Evolutionary conservation across 371 early-diverging fungal species (phyloP).

Genomic region (Zychaea mexicana): DNA sequence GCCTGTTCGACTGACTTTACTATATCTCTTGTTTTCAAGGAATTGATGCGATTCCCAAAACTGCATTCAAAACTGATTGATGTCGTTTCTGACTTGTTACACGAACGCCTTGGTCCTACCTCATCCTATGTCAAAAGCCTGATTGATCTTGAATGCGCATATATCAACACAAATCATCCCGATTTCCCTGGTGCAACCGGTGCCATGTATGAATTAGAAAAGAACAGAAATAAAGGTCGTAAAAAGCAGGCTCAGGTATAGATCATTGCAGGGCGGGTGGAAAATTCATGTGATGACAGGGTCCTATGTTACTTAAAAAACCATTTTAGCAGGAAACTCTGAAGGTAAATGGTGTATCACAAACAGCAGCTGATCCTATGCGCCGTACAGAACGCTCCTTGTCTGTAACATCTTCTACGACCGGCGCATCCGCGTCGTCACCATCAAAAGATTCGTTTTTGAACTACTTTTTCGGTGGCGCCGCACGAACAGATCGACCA

Average conservation of each 20-base stretch:
- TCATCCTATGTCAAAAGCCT: slow-evolving; percentile 77
- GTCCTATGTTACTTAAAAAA: too few relatives aligned
- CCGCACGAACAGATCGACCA: slow-evolving; percentile 15
- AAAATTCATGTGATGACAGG: too few relatives aligned
- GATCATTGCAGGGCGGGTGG: too few relatives aligned
- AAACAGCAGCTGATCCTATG: neutral
- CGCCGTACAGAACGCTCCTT: slow-evolving; percentile 1
- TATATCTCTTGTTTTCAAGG: slow-evolving; percentile 21
- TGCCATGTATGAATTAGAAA: slow-evolving; percentile 65
- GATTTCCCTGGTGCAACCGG: slow-evolving; percentile 86
- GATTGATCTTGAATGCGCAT: slow-evolving; percentile 85
- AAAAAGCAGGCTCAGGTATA: too few relatives aligned
- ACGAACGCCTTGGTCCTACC: slow-evolving; percentile 76
- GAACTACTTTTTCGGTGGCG: slow-evolving; percentile 76
- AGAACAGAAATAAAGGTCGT: slow-evolving; percentile 10
- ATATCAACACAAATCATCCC: slow-evolving; percentile 93
- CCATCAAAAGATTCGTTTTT: slow-evolving; percentile 43
- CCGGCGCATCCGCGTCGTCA: slow-evolving; percentile 11
- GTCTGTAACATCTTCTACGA: slow-evolving; percentile 2
- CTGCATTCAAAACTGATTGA: slow-evolving; percentile 78
- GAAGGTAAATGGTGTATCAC: neutral
- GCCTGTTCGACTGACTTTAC: slow-evolving; percentile 6
- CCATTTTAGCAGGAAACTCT: neutral
- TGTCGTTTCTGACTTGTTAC: slow-evolving; percentile 78
- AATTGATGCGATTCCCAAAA: slow-evolving; percentile 76